phyloP scores from a whole-genome alignment of 495 filamentous ascomycete genomes.

The Penicillium desertorum region DNA sequence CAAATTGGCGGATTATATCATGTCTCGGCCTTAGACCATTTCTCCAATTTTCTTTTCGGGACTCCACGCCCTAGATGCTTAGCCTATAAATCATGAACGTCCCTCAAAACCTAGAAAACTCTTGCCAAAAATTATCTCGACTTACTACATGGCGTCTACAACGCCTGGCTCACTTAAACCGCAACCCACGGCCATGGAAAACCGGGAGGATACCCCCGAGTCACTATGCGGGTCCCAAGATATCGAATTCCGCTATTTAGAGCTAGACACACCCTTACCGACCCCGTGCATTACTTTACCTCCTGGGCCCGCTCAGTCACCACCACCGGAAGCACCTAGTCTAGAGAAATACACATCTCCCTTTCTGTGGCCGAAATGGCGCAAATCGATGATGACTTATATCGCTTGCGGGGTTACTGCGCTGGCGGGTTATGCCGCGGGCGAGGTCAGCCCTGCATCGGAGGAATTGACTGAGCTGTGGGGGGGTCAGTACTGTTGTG shows the following conservation, averaged over 20 bases:
- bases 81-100: not conserved
- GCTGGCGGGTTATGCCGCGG: conserved; percentile 78
- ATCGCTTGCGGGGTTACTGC: conserved; percentile 74
- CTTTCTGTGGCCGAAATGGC: conserved; percentile 66
- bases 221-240: conserved; percentile 26
- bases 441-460: conserved; percentile 71
- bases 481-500: conserved; percentile 59
- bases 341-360: conserved; percentile 69
- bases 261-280: conserved; percentile 67
- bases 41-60: not conserved
- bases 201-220: conserved; percentile 19
- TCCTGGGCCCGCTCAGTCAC: conserved; percentile 31
- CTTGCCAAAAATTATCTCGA: not conserved
- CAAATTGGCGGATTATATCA: not conserved
- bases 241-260: conserved; percentile 71
- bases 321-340: conserved; percentile 58
- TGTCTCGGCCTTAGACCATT: not conserved
- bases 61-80: conserved; percentile 9
- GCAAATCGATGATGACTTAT: conserved; percentile 71
- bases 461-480: conserved; percentile 62
- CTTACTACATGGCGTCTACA: not conserved
- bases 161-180: not conserved
- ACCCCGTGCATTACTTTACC: conserved; percentile 48
- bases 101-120: not conserved
- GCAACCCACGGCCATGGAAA: conserved; percentile 17